Evolutionary conservation across 1,139 yeast species (phyloP), one percentile per base, ranked within the genome.

Genomic region (Candida frijolesensis): DNA sequence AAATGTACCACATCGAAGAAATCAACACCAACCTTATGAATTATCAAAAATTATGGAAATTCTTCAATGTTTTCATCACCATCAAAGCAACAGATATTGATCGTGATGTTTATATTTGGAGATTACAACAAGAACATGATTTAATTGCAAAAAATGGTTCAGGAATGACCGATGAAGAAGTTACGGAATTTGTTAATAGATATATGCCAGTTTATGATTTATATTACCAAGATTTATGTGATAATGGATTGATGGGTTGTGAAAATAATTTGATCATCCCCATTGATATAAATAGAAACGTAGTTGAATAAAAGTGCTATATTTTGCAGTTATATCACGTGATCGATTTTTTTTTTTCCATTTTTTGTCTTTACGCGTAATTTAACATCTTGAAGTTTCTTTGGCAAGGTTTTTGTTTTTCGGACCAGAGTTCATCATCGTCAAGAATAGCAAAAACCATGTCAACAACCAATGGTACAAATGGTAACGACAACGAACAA

Each of bases 191-290:
- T 70, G 84, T 94, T 8, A 83, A 87, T 54, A 79, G 96, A 53
- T 94, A 94, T 66, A 87, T 89, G 90, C 96, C 96, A 0, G 81
- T 87, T 30, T 94, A 94, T 61, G 80, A 82, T 55, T 61, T 92
- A 22, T 94, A 87, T 63, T 85, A 83, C 60, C 70, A 73, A 9
- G 66, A 71, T 1, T 68, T 87, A 60, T 53, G 57, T 35, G 49
- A 45, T 10, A 2, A 40, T 16, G 58, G 59, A 3, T 42, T 49
- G 6, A 32, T 29, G 6, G 29, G 32, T 29, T 41, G 50, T 42
- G 12, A 16, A 12, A 18, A 49, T 14, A 52, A 53, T 32, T 44
- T 55, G 19, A 47, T 45, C 16, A 35, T 56, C 12, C 16, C 46
- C 2, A 55, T 56, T 37, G 57, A 51, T 30, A 10, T 42, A 14